phyloP scores from a whole-genome alignment of 495 filamentous ascomycete genomes.

The Lasiosphaeriaceae sp. region DNA sequence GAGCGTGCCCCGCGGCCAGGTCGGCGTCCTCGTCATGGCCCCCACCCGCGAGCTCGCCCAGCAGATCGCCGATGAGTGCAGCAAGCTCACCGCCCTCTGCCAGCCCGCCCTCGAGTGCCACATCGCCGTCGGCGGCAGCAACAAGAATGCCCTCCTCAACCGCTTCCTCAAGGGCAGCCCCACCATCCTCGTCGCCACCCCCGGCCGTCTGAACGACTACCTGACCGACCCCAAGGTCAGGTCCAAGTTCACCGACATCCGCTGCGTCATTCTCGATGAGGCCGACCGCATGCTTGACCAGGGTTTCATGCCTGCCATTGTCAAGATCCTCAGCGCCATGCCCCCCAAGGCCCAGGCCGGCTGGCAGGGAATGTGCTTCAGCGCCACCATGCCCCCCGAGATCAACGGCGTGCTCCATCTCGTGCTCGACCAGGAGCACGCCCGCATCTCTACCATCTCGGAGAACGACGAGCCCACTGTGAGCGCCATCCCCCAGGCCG shows the following conservation, averaged over 20 bases:
- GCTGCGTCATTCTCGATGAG: slow-evolving; percentile 76
- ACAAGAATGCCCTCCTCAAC: slow-evolving; percentile 78
- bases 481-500: slow-evolving; percentile 71
- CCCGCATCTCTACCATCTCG: slow-evolving; percentile 85
- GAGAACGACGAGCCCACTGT: slow-evolving; percentile 89
- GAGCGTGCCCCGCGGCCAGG: slow-evolving; percentile 37
- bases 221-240: slow-evolving; percentile 75
- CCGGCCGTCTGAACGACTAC: slow-evolving; percentile 84
- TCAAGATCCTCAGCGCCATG: slow-evolving; percentile 72
- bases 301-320: slow-evolving; percentile 85
- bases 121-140: slow-evolving; percentile 95
- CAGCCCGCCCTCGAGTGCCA: slow-evolving; percentile 78
- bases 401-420: slow-evolving; percentile 92
- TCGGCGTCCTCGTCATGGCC: slow-evolving; percentile 74
- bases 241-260: slow-evolving; percentile 70
- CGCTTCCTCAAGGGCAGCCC: slow-evolving; percentile 64
- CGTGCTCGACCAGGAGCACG: slow-evolving; percentile 93
- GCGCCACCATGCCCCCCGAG: slow-evolving; percentile 82
- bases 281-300: slow-evolving; percentile 96
- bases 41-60: slow-evolving; percentile 88
- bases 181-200: slow-evolving; percentile 84
- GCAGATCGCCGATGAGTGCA: slow-evolving; percentile 82
- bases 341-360: slow-evolving; percentile 47
- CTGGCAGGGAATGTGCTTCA: slow-evolving; percentile 89
- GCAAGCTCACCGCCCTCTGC: slow-evolving; percentile 57